Percentiles rank a stretch among this genome's conserved stretches.
Conservation (phyloP, 2,329 filamentous ascomycete species). For the Xylariaceae sp. region DNA sequence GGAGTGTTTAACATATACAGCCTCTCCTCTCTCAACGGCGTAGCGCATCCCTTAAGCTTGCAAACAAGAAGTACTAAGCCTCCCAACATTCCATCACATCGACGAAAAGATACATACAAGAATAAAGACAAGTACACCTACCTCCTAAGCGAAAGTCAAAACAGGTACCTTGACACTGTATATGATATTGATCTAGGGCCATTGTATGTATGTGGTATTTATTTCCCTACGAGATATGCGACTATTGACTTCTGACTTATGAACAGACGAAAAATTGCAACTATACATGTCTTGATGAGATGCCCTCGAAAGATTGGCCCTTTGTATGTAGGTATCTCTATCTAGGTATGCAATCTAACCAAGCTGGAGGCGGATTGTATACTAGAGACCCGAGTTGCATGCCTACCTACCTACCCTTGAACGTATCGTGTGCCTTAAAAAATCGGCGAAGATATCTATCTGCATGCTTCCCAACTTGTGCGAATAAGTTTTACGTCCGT, state of each 20-base stretch:
- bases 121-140: constrained; percentile 12
- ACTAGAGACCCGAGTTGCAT: constrained; percentile 10
- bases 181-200: too few relatives aligned
- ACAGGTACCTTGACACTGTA: background rate
- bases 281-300: constrained; percentile 20
- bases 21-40: constrained; percentile 13
- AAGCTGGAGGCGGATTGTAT: constrained; percentile 7
- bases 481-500: constrained; percentile 20
- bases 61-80: constrained; percentile 17
- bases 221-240: constrained; percentile 15
- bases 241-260: constrained; percentile 9
- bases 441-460: constrained; percentile 24
- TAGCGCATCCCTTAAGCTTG: constrained; percentile 7
- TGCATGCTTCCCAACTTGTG: constrained; percentile 20
- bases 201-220: too few relatives aligned
- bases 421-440: constrained; percentile 10
- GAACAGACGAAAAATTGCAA: constrained; percentile 1
- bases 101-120: background rate
- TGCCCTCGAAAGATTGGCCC: constrained; percentile 8
- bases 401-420: constrained; percentile 7
- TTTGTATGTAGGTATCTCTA: constrained; percentile 1
- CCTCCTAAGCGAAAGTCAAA: constrained; percentile 18
- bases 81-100: constrained; percentile 18
- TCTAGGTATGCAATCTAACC: constrained; percentile 6
- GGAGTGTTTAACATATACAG: too few relatives aligned